Evolutionary conservation across 257 asterid genomes (phyloP).

Genomic region (Schizonepeta tenuifolia): DNA sequence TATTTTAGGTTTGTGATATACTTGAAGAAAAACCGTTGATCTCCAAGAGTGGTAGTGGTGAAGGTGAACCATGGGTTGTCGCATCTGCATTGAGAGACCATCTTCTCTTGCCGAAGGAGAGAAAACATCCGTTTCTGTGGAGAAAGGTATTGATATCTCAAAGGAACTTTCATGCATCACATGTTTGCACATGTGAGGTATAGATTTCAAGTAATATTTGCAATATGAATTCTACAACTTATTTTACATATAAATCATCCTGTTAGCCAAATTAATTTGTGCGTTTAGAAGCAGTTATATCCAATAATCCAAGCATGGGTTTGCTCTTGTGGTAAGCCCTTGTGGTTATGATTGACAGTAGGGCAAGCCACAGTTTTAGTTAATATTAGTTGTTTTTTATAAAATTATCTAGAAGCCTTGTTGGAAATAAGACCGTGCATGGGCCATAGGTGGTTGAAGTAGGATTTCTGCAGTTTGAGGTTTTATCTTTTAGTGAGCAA

Average conservation of each 20-base stretch:
- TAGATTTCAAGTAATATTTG: neutral
- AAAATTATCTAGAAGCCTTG: too few relatives aligned
- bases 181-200: slow-evolving; percentile 15
- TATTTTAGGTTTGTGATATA: slow-evolving; percentile 71
- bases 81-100: slow-evolving; percentile 91
- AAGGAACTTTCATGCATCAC: slow-evolving; percentile 19
- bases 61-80: slow-evolving; percentile 75
- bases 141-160: slow-evolving; percentile 57
- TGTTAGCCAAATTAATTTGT: neutral
- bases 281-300: slow-evolving; percentile 4
- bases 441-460: too few relatives aligned
- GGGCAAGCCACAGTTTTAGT: too few relatives aligned
- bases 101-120: slow-evolving; percentile 83
- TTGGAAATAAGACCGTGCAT: too few relatives aligned
- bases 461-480: too few relatives aligned
- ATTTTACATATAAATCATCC: neutral
- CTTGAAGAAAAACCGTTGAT: slow-evolving; percentile 80
- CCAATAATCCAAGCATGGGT: neutral
- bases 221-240: slow-evolving; percentile 17
- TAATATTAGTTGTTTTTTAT: too few relatives aligned
- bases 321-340: too few relatives aligned
- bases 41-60: slow-evolving; percentile 57
- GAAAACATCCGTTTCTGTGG: slow-evolving; percentile 77
- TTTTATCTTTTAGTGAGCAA: too few relatives aligned
- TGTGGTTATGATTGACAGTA: too few relatives aligned